A percentile compares a stretch with the other conserved stretches of the same genome.
phyloP scores from a whole-genome alignment of 495 filamentous ascomycete genomes.

The Podospora fimiseda region DNA sequence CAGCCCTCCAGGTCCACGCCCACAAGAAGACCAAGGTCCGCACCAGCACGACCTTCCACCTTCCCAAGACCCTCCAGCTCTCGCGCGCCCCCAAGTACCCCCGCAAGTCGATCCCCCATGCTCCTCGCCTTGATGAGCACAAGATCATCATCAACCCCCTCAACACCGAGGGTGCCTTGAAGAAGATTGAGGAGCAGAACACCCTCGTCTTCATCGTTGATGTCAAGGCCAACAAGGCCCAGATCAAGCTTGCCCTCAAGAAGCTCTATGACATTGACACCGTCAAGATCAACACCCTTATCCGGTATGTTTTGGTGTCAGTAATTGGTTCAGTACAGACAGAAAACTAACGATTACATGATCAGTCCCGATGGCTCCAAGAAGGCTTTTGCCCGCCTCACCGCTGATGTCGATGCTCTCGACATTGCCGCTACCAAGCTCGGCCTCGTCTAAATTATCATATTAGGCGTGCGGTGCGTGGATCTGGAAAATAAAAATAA shows the following conservation, averaged over 20 bases:
- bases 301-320: constrained; percentile 58
- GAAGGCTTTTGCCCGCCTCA: constrained; percentile 96
- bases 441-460: constrained; percentile 73
- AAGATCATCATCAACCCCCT: constrained; percentile 78
- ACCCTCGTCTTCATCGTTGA: constrained; percentile 98
- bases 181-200: constrained; percentile 99
- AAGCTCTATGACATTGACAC: constrained; percentile 98
- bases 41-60: constrained; percentile 92
- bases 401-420: constrained; percentile 92
- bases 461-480: constrained; percentile 6
- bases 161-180: constrained; percentile 99
- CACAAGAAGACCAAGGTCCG: constrained; percentile 92
- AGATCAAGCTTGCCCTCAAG: constrained; percentile 98
- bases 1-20: constrained; percentile 52
- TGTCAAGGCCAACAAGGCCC: constrained; percentile 97
- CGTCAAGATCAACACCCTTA: constrained; percentile 98
- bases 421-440: constrained; percentile 99
- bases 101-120: constrained; percentile 85
- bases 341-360: constrained; percentile 2
- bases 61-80: constrained; percentile 87
- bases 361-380: constrained; percentile 87
- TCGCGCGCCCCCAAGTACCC: constrained; percentile 93
- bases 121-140: constrained; percentile 85
- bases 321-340: neutral
- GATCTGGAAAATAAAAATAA: constrained; percentile 14